Evolutionary conservation across 495 filamentous ascomycete genomes (phyloP).

Genomic region (Hamigera avellanea): DNA sequence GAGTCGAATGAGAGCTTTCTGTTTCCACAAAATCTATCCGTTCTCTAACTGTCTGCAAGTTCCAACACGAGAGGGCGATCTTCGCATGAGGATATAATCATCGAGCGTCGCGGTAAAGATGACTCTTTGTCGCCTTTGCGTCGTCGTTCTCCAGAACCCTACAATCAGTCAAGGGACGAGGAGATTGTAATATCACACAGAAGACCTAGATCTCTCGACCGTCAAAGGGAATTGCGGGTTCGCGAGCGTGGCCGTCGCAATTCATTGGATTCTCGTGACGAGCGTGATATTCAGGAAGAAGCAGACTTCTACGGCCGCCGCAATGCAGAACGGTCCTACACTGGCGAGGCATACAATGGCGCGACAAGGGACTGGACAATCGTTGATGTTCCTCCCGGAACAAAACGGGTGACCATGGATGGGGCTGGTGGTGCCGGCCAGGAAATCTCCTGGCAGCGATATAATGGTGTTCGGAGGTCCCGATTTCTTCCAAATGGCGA

Average conservation of each 20-base stretch:
- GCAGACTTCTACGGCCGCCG: slow-evolving; percentile 52
- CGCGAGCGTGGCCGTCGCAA: slow-evolving; percentile 1
- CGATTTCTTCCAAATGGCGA: slow-evolving; percentile 42
- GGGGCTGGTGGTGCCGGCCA: slow-evolving; percentile 53
- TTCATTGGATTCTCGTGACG: slow-evolving; percentile 2
- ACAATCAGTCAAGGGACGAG: not conserved
- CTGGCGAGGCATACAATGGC: slow-evolving; percentile 57
- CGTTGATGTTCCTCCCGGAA: slow-evolving; percentile 71
- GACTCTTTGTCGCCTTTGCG: slow-evolving; percentile 1
- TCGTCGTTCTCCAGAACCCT: slow-evolving; percentile 1
- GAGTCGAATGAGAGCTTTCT: too few relatives aligned
- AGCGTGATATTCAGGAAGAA: slow-evolving; percentile 30
- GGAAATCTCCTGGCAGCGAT: slow-evolving; percentile 64
- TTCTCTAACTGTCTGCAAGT: slow-evolving; percentile 1
- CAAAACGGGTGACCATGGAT: slow-evolving; percentile 63
- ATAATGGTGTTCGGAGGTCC: slow-evolving; percentile 61
- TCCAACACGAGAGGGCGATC: slow-evolving; percentile 15
- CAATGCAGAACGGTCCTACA: slow-evolving; percentile 44
- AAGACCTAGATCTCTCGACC: not conserved
- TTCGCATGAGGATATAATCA: slow-evolving; percentile 49
- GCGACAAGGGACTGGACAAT: slow-evolving; percentile 63
- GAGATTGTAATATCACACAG: not conserved
- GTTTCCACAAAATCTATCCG: too few relatives aligned
- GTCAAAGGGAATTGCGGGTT: not conserved
- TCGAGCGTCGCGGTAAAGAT: slow-evolving; percentile 35